Percentiles rank a stretch among this genome's conserved stretches.
phyloP scores from a whole-genome alignment of 441 rosid species.

The Aquilaria agallochum region DNA sequence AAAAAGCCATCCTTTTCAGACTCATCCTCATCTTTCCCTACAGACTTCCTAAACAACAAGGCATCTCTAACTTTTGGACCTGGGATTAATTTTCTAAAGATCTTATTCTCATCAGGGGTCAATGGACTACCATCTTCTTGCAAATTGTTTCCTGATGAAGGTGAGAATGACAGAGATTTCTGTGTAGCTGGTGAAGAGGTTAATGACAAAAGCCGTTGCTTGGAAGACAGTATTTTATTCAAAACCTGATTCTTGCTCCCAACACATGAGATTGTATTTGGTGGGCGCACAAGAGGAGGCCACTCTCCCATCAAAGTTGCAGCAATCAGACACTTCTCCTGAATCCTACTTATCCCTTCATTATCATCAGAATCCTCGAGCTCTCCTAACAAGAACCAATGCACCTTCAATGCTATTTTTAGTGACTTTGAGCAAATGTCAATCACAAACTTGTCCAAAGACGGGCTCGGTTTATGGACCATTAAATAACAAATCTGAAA shows the following conservation, averaged over 20 bases:
- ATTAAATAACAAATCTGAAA: constrained; percentile 95
- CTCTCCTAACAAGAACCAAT: constrained; percentile 97
- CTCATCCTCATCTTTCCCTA: constrained; percentile 88
- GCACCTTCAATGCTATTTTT: constrained; percentile 90
- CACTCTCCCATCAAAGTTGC: constrained; percentile 98
- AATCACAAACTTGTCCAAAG: constrained; percentile 96
- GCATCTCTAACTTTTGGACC: constrained; percentile 95
- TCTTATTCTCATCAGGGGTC: constrained; percentile 74
- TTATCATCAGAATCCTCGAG: constrained; percentile 94
- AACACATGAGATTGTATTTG: constrained; percentile 43
- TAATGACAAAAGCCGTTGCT: constrained; percentile 83
- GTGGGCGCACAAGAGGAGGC: constrained; percentile 70
- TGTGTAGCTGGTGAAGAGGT: constrained; percentile 72
- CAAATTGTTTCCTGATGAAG: constrained; percentile 47
- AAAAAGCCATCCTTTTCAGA: constrained; percentile 90
- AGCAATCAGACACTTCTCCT: constrained; percentile 96
- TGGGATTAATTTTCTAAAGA: constrained; percentile 90
- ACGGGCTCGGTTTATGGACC: constrained; percentile 97
- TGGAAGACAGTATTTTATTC: constrained; percentile 74
- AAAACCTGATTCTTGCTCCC: constrained; percentile 94
- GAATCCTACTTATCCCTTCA: constrained; percentile 94
- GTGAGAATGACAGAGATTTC: constrained; percentile 69
- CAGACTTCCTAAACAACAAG: constrained; percentile 87
- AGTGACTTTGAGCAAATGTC: constrained; percentile 85
- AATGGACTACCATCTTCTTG: constrained; percentile 61